Conservation (phyloP, 495 filamentous ascomycete genomes). For the Alectoria sarmentosa region DNA sequence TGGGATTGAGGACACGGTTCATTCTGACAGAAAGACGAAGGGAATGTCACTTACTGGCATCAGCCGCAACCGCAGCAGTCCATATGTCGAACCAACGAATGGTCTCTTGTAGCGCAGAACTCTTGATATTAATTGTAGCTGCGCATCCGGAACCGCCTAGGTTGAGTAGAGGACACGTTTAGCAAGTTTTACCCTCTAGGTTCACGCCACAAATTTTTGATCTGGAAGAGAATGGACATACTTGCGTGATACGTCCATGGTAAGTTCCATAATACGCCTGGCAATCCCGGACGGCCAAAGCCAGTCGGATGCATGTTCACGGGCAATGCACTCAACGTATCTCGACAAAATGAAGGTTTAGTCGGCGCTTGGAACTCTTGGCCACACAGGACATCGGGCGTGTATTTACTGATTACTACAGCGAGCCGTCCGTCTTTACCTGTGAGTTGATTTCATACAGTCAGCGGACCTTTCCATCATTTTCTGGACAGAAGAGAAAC, state of each 20-base stretch:
- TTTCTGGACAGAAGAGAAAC: background rate
- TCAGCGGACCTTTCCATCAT: background rate
- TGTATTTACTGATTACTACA: background rate
- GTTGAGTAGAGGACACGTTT: background rate
- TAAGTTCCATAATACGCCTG: background rate
- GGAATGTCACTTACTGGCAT: background rate
- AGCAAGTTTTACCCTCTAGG: background rate
- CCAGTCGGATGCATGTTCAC: background rate
- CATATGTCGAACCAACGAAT: slow-evolving; percentile 4
- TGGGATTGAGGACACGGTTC: background rate
- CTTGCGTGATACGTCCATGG: background rate
- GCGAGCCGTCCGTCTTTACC: background rate
- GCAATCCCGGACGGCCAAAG: background rate
- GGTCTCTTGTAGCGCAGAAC: background rate
- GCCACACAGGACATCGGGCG: background rate
- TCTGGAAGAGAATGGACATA: background rate
- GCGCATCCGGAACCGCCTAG: background rate
- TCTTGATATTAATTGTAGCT: background rate
- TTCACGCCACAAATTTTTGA: background rate
- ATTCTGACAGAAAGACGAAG: background rate
- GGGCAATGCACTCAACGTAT: background rate
- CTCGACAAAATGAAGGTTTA: background rate
- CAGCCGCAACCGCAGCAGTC: background rate
- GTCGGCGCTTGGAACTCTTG: background rate
- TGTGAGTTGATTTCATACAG: background rate